These are phyloP conservation scores for Marvania coccoides DNA, from an alignment of 139 green algal species.

Conservation along the genomic window DNA sequence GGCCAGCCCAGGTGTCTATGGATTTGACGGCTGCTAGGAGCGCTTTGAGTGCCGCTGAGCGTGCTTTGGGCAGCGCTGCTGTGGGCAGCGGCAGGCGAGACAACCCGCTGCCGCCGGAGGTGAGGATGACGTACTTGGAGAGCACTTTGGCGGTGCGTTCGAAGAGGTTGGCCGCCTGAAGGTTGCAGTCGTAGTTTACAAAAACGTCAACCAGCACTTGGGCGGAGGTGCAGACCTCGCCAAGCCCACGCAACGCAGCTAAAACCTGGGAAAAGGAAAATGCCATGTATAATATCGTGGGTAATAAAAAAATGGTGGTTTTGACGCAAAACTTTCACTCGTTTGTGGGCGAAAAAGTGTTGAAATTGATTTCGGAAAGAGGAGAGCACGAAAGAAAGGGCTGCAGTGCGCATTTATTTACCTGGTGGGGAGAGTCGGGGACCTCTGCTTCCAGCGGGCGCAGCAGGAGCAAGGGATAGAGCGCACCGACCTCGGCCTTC, in stretches of 20 bases:
- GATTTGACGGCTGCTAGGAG: conserved; percentile 46
- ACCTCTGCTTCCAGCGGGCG: conserved; percentile 63
- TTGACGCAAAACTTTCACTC: no score
- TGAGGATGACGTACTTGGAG: background rate
- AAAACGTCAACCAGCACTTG: conserved; percentile 77
- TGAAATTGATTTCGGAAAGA: no score
- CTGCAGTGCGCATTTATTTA: no score
- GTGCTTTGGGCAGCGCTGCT: background rate
- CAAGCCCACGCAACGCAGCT: background rate
- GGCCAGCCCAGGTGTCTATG: conserved; percentile 66
- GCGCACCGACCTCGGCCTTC: conserved; percentile 80
- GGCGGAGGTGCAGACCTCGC: background rate
- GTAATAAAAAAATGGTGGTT: no score
- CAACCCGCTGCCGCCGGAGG: background rate
- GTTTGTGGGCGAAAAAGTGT: no score
- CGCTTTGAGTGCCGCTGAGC: conserved; percentile 14
- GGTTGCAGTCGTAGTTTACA: conserved; percentile 93
- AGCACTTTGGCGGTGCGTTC: conserved; percentile 50
- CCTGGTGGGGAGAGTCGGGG: no score
- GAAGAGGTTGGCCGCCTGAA: conserved; percentile 72
- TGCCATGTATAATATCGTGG: no score
- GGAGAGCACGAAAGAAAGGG: no score
- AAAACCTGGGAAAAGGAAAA: background rate
- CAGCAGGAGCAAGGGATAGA: conserved; percentile 83
- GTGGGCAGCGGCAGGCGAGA: background rate